A percentile compares a stretch with the other conserved stretches of the same genome.
Conservation (phyloP, 495 filamentous ascomycete species). For the Penicillium crystallinum region DNA sequence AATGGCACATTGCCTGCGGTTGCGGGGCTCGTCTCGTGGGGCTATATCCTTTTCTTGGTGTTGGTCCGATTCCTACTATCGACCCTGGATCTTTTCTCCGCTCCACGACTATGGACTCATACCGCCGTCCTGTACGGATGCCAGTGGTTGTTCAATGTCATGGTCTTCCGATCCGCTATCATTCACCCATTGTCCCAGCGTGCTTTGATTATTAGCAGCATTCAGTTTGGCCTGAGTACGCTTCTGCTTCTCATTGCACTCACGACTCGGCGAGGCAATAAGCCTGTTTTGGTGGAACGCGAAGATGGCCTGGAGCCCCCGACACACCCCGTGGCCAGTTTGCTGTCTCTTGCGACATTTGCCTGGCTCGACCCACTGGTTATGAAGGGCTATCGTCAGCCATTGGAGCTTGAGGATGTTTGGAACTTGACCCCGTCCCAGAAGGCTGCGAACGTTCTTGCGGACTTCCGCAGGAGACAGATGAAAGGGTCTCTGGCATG, state of each 20-base stretch:
- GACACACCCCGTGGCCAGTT: slow-evolving; percentile 75
- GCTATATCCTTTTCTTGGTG: slow-evolving; percentile 73
- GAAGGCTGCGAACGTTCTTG: slow-evolving; percentile 72
- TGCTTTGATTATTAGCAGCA: slow-evolving; percentile 55
- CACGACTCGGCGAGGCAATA: slow-evolving; percentile 87
- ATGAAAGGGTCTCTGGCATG: slow-evolving; percentile 77
- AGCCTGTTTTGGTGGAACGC: slow-evolving; percentile 76
- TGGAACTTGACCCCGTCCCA: slow-evolving; percentile 90
- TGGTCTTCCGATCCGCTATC: slow-evolving; percentile 78
- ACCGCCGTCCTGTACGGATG: slow-evolving; percentile 79
- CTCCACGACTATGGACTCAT: slow-evolving; percentile 86
- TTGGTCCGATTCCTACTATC: slow-evolving; percentile 68
- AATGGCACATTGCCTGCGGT: slow-evolving; percentile 57
- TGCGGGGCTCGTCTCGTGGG: slow-evolving; percentile 65
- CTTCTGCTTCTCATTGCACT: slow-evolving; percentile 69
- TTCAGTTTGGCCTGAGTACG: slow-evolving; percentile 68
- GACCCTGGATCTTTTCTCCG: slow-evolving; percentile 53
- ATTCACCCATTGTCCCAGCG: slow-evolving; percentile 62
- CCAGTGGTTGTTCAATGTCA: slow-evolving; percentile 71
- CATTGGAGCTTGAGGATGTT: slow-evolving; percentile 74
- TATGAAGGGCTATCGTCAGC: slow-evolving; percentile 83
- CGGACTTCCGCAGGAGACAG: slow-evolving; percentile 77
- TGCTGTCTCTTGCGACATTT: slow-evolving; percentile 85
- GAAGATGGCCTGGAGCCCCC: slow-evolving; percentile 83
- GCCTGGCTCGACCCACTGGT: slow-evolving; percentile 87